Conservation (phyloP, 2,329 filamentous ascomycete species). For the Colletotrichum filicis region DNA sequence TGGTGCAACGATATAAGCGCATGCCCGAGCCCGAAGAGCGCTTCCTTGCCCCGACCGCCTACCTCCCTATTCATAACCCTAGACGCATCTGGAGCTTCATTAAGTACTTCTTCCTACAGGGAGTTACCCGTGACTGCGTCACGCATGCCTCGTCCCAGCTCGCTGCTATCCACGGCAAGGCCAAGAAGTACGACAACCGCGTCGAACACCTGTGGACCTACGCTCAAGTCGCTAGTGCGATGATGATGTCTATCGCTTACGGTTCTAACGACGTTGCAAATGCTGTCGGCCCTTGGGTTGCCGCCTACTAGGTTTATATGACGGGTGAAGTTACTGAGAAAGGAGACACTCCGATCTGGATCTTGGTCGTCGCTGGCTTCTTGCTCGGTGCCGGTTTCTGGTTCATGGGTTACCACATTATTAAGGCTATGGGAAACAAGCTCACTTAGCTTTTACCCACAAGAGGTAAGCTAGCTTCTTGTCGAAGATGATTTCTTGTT, state of each 20-base stretch:
- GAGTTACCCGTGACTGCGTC: slow-evolving; percentile 39
- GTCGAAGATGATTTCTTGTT: background rate
- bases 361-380: slow-evolving; percentile 48
- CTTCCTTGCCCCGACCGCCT: slow-evolving; percentile 32
- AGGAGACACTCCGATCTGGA: slow-evolving; percentile 50
- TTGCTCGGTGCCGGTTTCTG: slow-evolving; percentile 52
- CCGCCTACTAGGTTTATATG: slow-evolving; percentile 48
- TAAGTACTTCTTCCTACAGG: slow-evolving; percentile 39
- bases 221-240: slow-evolving; percentile 51
- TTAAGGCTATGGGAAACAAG: slow-evolving; percentile 51
- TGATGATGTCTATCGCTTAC: slow-evolving; percentile 55
- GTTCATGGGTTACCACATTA: slow-evolving; percentile 53
- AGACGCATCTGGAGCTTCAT: slow-evolving; percentile 34
- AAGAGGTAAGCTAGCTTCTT: slow-evolving; percentile 36
- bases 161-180: slow-evolving; percentile 40
- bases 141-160: slow-evolving; percentile 42
- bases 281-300: slow-evolving; percentile 52
- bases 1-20: slow-evolving; percentile 51
- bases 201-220: slow-evolving; percentile 60
- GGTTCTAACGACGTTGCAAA: slow-evolving; percentile 57
- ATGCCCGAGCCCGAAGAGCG: slow-evolving; percentile 48
- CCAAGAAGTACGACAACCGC: slow-evolving; percentile 54
- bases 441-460: slow-evolving; percentile 52
- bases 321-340: slow-evolving; percentile 44
- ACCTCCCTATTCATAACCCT: slow-evolving; percentile 36